Evolutionary conservation across 2,329 filamentous ascomycete species (phyloP), one percentile per base, ranked within the genome.

Genomic region (Diplodia corticola): DNA sequence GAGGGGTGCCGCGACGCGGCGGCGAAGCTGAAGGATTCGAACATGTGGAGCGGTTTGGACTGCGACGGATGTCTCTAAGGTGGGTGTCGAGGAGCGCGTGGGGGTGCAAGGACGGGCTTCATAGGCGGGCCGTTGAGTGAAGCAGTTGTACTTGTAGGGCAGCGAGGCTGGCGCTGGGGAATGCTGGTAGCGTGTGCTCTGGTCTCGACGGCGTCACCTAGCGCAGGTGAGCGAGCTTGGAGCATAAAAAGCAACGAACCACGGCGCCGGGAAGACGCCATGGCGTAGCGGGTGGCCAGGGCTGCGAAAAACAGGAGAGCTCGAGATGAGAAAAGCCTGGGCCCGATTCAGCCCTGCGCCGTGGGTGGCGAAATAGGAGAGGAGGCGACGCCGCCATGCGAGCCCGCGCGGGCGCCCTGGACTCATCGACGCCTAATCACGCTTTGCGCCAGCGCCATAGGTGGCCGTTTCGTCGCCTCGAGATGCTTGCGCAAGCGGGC

Each of bases 21-120:
- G 40, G 71, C 72, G 70, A 80, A 78, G 70, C 77, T 77, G 69
- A 79, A 80, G 71, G 75, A 69, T 51, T 75, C 74, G 68, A 80
- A 80, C 70, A 80, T 74, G 57, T 20, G 7, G 40, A 44, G 48
- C 48, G 57, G 35, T 22, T 61, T 63, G 67, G 53, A 63, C 49
- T 30, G 55, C 4, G n/a, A 6, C 9, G 44, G 12, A 2, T 48
- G 57, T 61, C 54, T 30, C 57, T 61, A 61, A 44, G 57, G 57
- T 28, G 57, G 57, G 44, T 35, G 44, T 61, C 57, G 57, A 61
- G 40, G 44, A 35, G 40, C 40, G 57, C 57, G 57, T 61, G 57
- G 57, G 57, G 57, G 9, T 33, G 57, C 57, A 61, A 61, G 57
- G 57, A 44, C 57, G 44, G 44, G 20, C 37, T 33, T 46, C 57